Percentiles rank a stretch among this genome's conserved stretches.
Conservation (phyloP, 257 asterid species). For the Phtheirospermum japonicum region DNA sequence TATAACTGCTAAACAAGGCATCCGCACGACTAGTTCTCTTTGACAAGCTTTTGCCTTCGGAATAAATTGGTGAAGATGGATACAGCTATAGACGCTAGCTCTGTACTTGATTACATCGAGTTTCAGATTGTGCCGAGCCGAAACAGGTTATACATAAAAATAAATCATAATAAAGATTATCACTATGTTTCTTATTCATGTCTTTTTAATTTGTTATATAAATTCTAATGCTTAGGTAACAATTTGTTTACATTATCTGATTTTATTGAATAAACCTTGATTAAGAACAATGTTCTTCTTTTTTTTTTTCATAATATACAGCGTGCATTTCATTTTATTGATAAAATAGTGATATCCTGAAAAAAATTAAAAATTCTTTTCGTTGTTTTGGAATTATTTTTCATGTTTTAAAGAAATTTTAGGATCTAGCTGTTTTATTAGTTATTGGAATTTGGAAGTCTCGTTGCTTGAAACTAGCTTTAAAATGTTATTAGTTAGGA, state of each 20-base stretch:
- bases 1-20: constrained; percentile 2
- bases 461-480: constrained; percentile 9
- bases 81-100: constrained; percentile 41
- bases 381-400: not conserved
- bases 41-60: constrained; percentile 30
- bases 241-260: constrained; percentile 1
- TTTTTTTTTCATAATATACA: no score
- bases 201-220: not conserved
- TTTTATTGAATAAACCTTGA: not conserved
- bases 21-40: constrained; percentile 21
- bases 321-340: not conserved
- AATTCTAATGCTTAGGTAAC: constrained; percentile 2
- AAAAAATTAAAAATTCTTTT: not conserved
- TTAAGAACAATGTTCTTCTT: no score
- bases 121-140: constrained; percentile 64
- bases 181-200: not conserved
- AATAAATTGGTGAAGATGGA: constrained; percentile 49
- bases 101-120: constrained; percentile 61
- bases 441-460: not conserved
- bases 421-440: not conserved
- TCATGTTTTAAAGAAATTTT: not conserved
- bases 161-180: not conserved
- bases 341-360: not conserved
- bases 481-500: not conserved
- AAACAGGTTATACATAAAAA: constrained; percentile 54